Conservation (phyloP, 2,329 filamentous ascomycete genomes). For the Fusarium sulawesiense region DNA sequence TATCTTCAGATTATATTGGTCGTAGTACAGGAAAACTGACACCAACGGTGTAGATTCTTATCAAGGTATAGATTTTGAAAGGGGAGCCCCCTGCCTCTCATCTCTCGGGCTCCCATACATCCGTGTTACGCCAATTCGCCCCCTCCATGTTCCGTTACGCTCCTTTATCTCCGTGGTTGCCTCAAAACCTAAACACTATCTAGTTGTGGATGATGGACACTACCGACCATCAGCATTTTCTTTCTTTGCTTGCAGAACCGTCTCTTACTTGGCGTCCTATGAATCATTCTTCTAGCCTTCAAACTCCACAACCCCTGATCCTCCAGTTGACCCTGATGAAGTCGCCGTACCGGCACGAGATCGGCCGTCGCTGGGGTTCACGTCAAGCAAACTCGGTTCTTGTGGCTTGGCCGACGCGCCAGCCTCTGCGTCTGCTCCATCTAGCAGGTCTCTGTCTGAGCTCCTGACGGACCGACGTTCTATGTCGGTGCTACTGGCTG, state of each 20-base stretch:
- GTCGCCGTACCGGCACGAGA: slow-evolving; percentile 44
- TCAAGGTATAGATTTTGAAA: slow-evolving; percentile 4
- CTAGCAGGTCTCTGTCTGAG: slow-evolving; percentile 76
- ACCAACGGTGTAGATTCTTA: slow-evolving; percentile 6
- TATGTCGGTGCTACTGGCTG: slow-evolving; percentile 61
- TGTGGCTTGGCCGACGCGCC: slow-evolving; percentile 56
- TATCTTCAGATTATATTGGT: not conserved
- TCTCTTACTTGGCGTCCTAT: slow-evolving; percentile 7
- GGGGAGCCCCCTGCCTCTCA: not conserved
- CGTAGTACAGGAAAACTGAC: not conserved
- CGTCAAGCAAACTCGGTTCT: slow-evolving; percentile 52
- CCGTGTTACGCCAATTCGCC: slow-evolving; percentile 23
- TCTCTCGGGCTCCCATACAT: slow-evolving; percentile 3
- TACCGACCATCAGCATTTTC: slow-evolving; percentile 23
- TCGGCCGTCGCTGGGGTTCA: slow-evolving; percentile 44
- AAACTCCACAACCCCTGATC: slow-evolving; percentile 57
- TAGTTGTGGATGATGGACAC: slow-evolving; percentile 21
- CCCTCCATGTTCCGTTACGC: slow-evolving; percentile 11
- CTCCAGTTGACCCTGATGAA: slow-evolving; percentile 47
- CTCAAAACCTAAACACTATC: slow-evolving; percentile 16
- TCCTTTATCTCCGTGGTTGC: slow-evolving; percentile 7
- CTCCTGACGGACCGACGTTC: slow-evolving; percentile 73
- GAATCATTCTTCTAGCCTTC: slow-evolving; percentile 48
- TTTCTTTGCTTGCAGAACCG: slow-evolving; percentile 29
- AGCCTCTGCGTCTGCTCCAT: slow-evolving; percentile 79